Conservation (phyloP, 1,139 yeast genomes). For the Yamadazyma pseudoaaseri region DNA sequence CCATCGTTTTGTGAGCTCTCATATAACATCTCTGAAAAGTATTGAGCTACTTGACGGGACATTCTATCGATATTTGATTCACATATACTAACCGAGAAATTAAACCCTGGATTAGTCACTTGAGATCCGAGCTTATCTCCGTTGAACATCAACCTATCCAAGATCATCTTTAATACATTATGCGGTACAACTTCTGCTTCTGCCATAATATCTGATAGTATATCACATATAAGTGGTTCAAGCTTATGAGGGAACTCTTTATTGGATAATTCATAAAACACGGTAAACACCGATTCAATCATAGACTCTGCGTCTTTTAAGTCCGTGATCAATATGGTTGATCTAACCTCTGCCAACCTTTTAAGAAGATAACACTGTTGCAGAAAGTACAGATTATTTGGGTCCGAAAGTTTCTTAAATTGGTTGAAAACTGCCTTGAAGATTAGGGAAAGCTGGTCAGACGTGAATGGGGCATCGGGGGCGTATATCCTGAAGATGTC, state of each 20-base stretch:
- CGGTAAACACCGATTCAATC: constrained; percentile 55
- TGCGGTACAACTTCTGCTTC: constrained; percentile 73
- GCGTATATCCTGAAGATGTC: constrained; percentile 79
- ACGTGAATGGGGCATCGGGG: constrained; percentile 88
- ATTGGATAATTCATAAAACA: constrained; percentile 56
- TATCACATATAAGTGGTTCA: constrained; percentile 63
- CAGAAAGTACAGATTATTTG: constrained; percentile 61
- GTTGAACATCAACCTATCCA: constrained; percentile 46
- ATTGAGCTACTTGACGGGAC: constrained; percentile 76
- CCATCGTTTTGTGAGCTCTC: constrained; percentile 37
- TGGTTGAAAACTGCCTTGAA: constrained; percentile 65
- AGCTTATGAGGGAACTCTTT: constrained; percentile 42
- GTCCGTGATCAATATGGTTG: constrained; percentile 78
- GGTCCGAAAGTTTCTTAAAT: constrained; percentile 55
- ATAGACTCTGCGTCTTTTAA: constrained; percentile 60
- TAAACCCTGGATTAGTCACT: constrained; percentile 57
- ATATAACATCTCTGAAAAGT: constrained; percentile 73
- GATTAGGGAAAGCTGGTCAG: constrained; percentile 57
- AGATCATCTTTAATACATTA: constrained; percentile 58
- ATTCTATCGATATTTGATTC: constrained; percentile 70
- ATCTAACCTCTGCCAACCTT: constrained; percentile 71
- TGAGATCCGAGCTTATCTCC: constrained; percentile 13
- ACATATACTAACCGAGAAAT: constrained; percentile 67
- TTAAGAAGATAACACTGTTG: constrained; percentile 70
- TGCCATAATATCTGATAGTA: constrained; percentile 72